Conservation (phyloP, 495 filamentous ascomycete genomes). For the Glonium stellatum region DNA sequence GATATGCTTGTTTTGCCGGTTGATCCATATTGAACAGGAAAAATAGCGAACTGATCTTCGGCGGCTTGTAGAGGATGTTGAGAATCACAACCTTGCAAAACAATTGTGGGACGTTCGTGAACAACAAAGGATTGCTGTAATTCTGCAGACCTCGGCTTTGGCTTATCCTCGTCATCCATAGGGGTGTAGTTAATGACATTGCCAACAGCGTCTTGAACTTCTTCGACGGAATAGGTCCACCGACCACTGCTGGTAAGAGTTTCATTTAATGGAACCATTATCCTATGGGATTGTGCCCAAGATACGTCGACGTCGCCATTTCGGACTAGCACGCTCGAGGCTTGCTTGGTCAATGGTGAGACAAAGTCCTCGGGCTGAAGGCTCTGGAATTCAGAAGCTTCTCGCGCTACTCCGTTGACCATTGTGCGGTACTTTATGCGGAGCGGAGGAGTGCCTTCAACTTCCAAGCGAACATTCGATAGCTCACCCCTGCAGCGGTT, state of each 20-base stretch:
- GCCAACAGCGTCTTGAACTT: slow-evolving; percentile 82
- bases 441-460: slow-evolving; percentile 85
- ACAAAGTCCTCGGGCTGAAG: slow-evolving; percentile 81
- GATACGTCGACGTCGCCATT: slow-evolving; percentile 57
- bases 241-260: slow-evolving; percentile 66
- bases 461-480: slow-evolving; percentile 72
- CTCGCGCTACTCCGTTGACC: slow-evolving; percentile 66
- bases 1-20: slow-evolving; percentile 49
- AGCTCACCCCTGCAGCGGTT: slow-evolving; percentile 77
- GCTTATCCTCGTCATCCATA: slow-evolving; percentile 55
- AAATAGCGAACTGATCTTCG: slow-evolving; percentile 56
- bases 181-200: slow-evolving; percentile 78
- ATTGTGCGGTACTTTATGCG: slow-evolving; percentile 83
- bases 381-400: slow-evolving; percentile 71
- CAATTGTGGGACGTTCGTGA: slow-evolving; percentile 71
- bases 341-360: slow-evolving; percentile 58
- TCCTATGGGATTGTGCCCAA: slow-evolving; percentile 70
- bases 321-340: slow-evolving; percentile 49
- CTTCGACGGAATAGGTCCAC: slow-evolving; percentile 86
- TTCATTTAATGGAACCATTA: slow-evolving; percentile 79
- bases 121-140: slow-evolving; percentile 74
- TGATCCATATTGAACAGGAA: slow-evolving; percentile 67
- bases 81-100: slow-evolving; percentile 66
- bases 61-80: slow-evolving; percentile 75
- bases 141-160: slow-evolving; percentile 48